Evolutionary conservation across 2,329 filamentous ascomycete species (phyloP), one percentile per base, ranked within the genome.

Genomic region (Apiospora pterosperma): DNA sequence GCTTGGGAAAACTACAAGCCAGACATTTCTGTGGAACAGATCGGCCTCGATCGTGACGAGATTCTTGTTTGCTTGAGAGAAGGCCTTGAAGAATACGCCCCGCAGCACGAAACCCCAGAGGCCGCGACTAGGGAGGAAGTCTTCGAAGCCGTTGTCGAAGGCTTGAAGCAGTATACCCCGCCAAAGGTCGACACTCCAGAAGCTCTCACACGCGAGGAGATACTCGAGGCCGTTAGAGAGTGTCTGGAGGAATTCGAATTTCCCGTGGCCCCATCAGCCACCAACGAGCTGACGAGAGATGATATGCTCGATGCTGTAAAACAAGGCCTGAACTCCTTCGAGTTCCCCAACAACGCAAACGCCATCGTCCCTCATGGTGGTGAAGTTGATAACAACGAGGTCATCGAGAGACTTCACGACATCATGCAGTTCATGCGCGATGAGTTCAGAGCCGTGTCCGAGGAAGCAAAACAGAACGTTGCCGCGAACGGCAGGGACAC

Each of bases 1-100:
- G 95, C 94, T 1, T 97, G 93, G 88, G 95, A 97, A 74, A 92
- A 89, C 63, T 97, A 97, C 79, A 97, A 97, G 78, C 95, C 95
- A 1, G 93, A 97, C 71, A 93, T 97, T 61, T 90, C 97, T 70
- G 85, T 97, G 5, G 91, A 97, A 71, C 93, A 97, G 71, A 91
- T 96, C 67, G 95, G 94, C 2, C 82, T 98, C 1, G 95, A 97
- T 75, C 87, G 93, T 5, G 93, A 97, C 14, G 95, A 98, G 73
- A 91, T 98, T 59, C 82, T 98, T 16, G 88, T 91, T 42, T 97
- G 93, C 69, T 84, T 98, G 31, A 89, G 92, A 69, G 91, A 97
- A 79, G 95, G 95, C 0, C 84, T 98, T 0, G 88, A 92, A 69
- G 88, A 93, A 59, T 93, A 96, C 73, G 84, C 84, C 1, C 82